A percentile compares a stretch with the other conserved stretches of the same genome.
phyloP scores from a whole-genome alignment of 2,329 filamentous ascomycete genomes.

The Onygenales sp. region DNA sequence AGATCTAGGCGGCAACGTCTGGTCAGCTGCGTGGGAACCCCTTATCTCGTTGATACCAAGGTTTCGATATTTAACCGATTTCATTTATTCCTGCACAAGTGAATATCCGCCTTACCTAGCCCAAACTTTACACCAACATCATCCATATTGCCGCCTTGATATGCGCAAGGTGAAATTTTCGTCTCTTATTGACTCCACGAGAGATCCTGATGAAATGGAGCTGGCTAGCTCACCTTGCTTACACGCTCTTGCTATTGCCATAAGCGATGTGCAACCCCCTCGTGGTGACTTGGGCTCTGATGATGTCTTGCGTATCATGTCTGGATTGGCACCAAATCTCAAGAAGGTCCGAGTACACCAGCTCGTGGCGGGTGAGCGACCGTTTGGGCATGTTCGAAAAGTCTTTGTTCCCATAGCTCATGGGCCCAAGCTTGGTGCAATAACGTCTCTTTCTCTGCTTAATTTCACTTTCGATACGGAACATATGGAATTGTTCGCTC shows the following conservation, averaged over 20 bases:
- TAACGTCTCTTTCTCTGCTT: no score
- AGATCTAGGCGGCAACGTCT: neutral
- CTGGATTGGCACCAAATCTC: neutral
- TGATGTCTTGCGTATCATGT: neutral
- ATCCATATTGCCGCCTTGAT: neutral
- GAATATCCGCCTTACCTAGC: neutral
- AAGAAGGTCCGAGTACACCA: neutral
- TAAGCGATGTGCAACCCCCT: neutral
- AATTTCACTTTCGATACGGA: no score
- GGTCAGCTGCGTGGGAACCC: neutral
- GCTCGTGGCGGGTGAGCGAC: no score
- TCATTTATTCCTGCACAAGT: neutral
- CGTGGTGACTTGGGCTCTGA: neutral
- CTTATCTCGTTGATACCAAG: neutral
- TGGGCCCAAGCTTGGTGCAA: no score
- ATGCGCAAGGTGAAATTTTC: neutral
- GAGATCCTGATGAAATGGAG: neutral
- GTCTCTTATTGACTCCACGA: neutral
- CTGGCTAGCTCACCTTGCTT: neutral
- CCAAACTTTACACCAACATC: neutral
- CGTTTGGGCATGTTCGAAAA: no score
- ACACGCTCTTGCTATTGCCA: neutral
- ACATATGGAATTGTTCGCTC: no score
- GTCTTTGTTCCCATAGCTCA: no score
- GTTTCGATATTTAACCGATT: neutral